Base-by-base conservation (phyloP, 2,329 filamentous ascomycete genomes). In the Fusarium euwallaceae region DNA sequence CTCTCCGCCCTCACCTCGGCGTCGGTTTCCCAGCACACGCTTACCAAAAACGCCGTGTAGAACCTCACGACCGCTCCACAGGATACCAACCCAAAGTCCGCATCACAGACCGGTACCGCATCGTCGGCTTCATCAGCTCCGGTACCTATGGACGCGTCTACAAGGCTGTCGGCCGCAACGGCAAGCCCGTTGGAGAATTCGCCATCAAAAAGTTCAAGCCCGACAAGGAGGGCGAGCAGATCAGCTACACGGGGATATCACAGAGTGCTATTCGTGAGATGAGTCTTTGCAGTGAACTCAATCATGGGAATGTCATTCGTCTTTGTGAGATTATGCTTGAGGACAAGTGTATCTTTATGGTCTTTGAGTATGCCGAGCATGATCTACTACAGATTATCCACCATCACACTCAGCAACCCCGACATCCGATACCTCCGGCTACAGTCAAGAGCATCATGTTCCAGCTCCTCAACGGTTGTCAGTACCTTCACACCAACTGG, bases 191-290 rank as follows among this genome's bases (percentile, higher is more conserved):
- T 87, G 92, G 82, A 73, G 95, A 98, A 80, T 98, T 98, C 81
- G 97, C 97, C 78, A 99, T 99, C 87, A 99, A 99, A 82, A 99
- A 99, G 90, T 98, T 98, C 90, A 98, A 98, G 87, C 95, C 95
- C 9, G 97, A 99, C 84, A 99, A 98, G 86, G 97, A 99, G 84
- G 97, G 97, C 67, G 97, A 99, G 83, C 91, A 93, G 78, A 87
- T 98, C 56, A 94, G 97, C 79, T 99, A 99, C 84, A 98, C 97
- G 0, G 97, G 97, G 71, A 97, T 99, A 75, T 98, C 97, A 0
- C 97, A 99, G 83, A 98, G 95, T 16, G 97, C 97, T 6, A 94
- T 98, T 75, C 94, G 97, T 63, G 97, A 99, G 83, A 99, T 99
- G 95, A 95, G 96, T 17, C 87, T 99, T 1, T 99, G 97, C 84